These are phyloP conservation scores for Aspergillus aculeatus DNA, from an alignment of 2,329 filamentous ascomycete species.

Conservation along the genomic window DNA sequence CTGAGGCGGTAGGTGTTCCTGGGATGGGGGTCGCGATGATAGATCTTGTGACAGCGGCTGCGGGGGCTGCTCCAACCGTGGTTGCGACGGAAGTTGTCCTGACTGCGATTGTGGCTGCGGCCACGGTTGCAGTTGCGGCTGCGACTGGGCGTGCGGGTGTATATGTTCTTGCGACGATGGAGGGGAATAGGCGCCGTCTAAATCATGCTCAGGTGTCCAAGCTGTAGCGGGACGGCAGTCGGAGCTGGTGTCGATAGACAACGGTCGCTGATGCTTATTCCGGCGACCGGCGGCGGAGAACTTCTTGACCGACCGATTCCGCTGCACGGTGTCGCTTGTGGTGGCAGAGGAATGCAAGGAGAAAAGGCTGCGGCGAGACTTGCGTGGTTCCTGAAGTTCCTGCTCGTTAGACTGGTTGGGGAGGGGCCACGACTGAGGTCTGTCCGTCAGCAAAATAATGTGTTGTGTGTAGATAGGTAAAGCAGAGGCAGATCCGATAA, in stretches of 20 bases:
- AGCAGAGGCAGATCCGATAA: background rate
- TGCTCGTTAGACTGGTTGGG: constrained; percentile 15
- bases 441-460: constrained; percentile 19
- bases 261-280: constrained; percentile 10
- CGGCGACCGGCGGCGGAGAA: constrained; percentile 23
- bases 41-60: constrained; percentile 3
- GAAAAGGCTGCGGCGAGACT: constrained; percentile 23
- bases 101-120: constrained; percentile 2
- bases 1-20: background rate
- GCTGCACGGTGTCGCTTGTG: constrained; percentile 24
- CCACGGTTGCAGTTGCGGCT: constrained; percentile 14
- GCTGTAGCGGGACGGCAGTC: constrained; percentile 2
- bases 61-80: constrained; percentile 11
- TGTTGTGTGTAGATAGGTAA: background rate
- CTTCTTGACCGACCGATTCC: constrained; percentile 28
- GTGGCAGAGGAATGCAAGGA: constrained; percentile 20
- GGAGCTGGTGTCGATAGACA: constrained; percentile 15
- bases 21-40: background rate
- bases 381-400: constrained; percentile 24
- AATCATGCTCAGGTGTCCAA: constrained; percentile 5
- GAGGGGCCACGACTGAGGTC: constrained; percentile 26
- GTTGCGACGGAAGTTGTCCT: background rate
- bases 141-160: constrained; percentile 3
- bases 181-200: constrained; percentile 7
- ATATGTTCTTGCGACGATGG: constrained; percentile 4